Base-by-base conservation (phyloP, 495 filamentous ascomycete genomes). In the Filosporella fistucella region DNA sequence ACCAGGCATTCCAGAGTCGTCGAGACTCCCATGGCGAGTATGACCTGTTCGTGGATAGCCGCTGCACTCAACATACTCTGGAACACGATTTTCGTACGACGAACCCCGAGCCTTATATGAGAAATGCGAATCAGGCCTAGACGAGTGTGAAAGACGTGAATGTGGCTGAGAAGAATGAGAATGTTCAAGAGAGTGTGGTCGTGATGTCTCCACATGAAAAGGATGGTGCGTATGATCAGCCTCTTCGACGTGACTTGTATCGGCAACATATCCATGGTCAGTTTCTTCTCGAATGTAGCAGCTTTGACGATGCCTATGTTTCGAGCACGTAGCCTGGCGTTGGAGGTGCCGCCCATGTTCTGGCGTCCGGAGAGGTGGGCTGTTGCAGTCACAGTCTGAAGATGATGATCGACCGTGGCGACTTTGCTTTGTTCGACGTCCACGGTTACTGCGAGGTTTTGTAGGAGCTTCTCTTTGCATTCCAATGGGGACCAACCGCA, bases 321-420 rank as follows among this genome's bases (percentile, higher is more conserved):
- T 26, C 17, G 50, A 34, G 26, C 23, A 14, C 17, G 24, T 21
- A 6, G 61, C 62, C 41, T 62, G 55, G 51, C 65, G 57, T 3
- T 60, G 59, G 4, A 45, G 36, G 46, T 68, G 61, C 23, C 10
- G 5, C 17, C 18, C 32, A 14, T 13, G 17, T 5, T 38, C 35
- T n/a, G n/a, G n/a, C n/a, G n/a, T n/a, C n/a, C 52, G 59, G 33
- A 61, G 63, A 35, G 48, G 53, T 1, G 58, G 54, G 45, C 62
- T 51, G 24, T 55, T 57, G 47, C 61, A 67, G 23, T 60, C 16
- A 44, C 35, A 13, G 30, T 30, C 39, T 20, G 23, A 20, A 29
- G 38, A 32, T 17, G 42, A 37, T n/a, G 32, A 37, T 9, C 2
- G 7, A 8, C 13, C 33, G n/a, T n/a, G n/a, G n/a, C n/a, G n/a